A percentile compares a stretch with the other conserved stretches of the same genome.
Evolutionary conservation across 2,329 filamentous ascomycete species (phyloP).

Genomic region (Chlorencoelia australis): DNA sequence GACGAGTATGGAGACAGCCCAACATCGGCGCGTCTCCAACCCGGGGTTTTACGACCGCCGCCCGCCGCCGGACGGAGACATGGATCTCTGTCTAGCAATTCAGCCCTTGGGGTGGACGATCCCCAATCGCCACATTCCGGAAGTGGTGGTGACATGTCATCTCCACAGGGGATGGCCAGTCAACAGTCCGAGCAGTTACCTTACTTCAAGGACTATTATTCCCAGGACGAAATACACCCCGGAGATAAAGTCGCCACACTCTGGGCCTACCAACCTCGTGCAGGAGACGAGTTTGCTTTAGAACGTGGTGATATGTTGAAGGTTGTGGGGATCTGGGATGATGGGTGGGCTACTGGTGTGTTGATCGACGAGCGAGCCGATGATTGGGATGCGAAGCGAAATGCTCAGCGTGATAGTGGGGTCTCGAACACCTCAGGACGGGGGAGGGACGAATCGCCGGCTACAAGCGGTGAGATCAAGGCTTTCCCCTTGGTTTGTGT

Average conservation of each 20-base stretch:
- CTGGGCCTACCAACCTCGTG: slow-evolving; percentile 94
- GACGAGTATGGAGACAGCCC: slow-evolving; percentile 59
- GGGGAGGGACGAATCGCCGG: slow-evolving; percentile 53
- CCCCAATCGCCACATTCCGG: slow-evolving; percentile 60
- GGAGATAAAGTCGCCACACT: slow-evolving; percentile 82
- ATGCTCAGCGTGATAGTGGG: slow-evolving; percentile 81
- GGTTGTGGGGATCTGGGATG: slow-evolving; percentile 97
- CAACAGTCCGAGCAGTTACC: slow-evolving; percentile 91
- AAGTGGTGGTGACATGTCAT: slow-evolving; percentile 67
- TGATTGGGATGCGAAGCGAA: slow-evolving; percentile 71
- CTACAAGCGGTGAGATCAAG: slow-evolving; percentile 77
- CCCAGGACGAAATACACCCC: slow-evolving; percentile 87
- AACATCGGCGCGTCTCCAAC: slow-evolving; percentile 47
- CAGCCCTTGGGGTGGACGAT: slow-evolving; percentile 59
- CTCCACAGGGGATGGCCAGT: slow-evolving; percentile 71
- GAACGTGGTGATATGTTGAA: slow-evolving; percentile 98
- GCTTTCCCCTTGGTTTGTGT: slow-evolving; percentile 96
- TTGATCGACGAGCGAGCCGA: slow-evolving; percentile 75
- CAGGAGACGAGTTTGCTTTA: slow-evolving; percentile 83
- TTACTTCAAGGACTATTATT: slow-evolving; percentile 99
- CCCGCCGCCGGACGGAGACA: slow-evolving; percentile 57
- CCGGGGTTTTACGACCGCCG: slow-evolving; percentile 48
- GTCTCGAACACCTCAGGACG: slow-evolving; percentile 70
- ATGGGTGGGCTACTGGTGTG: slow-evolving; percentile 94
- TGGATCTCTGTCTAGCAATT: slow-evolving; percentile 83